Base-by-base conservation (phyloP, 2,329 filamentous ascomycete species). In the Drechslerella dactyloides region DNA sequence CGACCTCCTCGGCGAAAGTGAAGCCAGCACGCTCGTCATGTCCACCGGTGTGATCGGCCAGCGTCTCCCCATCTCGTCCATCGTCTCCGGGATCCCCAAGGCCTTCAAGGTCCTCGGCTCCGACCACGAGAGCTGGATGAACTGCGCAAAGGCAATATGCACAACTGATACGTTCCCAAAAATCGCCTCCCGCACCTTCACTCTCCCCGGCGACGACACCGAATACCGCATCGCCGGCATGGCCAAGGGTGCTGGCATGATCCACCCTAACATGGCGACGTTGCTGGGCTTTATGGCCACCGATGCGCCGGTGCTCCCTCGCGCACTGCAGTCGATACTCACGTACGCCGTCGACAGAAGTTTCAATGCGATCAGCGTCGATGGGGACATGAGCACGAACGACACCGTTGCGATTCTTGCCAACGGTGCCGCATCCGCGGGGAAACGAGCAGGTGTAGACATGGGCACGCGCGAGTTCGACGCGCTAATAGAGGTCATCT, bases 91-190 rank as follows among this genome's bases (percentile, higher is more conserved):
- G 68, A 91, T 99, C 62, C 91, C 93, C 1, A 84, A 85, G 7
- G 92, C 90, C 3, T 86, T 91, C 78, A 82, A 84, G 70, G 86
- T 85, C 68, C 85, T 96, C 23, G 90, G 89, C 56, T 84, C 84
- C 51, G 86, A 88, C 6, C 93, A 97, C 81, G 85, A 90, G 70
- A 86, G 94, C 81, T 99, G 93, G 94, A 82, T 99, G 52, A 84
- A 84, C 60, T 89, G 91, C 48, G 94, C 94, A 66, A 88, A 87
- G 77, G 93, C 94, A 44, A 97, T 99, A 78, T 97, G 93, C 84
- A 99, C 94, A 11, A 99, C 94, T 15, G 94, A 99, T 81, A 97
- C 94, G 2, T 99, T 99, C 80, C 94, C 94, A 69, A 99, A 99
- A 82, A 88, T 99, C 74, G 84, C 93, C 76, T 97, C 93, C 19